phyloP scores from a whole-genome alignment of 352 stramenopile genomes.

The Blastocystis sp. region DNA sequence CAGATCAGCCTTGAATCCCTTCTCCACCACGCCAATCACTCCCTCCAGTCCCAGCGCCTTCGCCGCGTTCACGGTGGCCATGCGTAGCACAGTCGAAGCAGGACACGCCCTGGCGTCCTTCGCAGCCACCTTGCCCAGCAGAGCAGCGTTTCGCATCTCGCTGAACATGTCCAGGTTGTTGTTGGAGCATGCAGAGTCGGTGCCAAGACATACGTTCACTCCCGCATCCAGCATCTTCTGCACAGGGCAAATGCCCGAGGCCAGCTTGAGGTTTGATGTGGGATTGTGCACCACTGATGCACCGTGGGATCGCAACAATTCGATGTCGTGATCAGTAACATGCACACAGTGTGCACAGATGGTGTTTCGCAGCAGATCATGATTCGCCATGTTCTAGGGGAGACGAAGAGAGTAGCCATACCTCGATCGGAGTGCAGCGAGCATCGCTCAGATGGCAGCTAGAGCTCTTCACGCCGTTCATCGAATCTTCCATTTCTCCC shows the following conservation, averaged over 20 bases:
- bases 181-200: constrained; percentile 77
- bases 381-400: constrained; percentile 72
- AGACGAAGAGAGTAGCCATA: not conserved
- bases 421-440: constrained; percentile 70
- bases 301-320: constrained; percentile 68
- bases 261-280: constrained; percentile 81
- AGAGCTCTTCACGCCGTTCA: constrained; percentile 71
- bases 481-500: constrained; percentile 75
- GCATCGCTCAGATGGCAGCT: constrained; percentile 76
- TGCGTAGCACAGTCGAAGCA: constrained; percentile 68
- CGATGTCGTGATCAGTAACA: constrained; percentile 76
- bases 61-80: constrained; percentile 81
- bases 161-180: constrained; percentile 81
- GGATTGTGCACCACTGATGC: constrained; percentile 78
- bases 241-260: constrained; percentile 71
- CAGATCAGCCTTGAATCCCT: constrained; percentile 77
- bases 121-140: constrained; percentile 76
- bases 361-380: constrained; percentile 72
- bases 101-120: constrained; percentile 68
- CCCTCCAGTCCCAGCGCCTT: constrained; percentile 75
- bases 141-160: constrained; percentile 79
- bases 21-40: constrained; percentile 76
- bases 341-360: constrained; percentile 75
- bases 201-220: constrained; percentile 79
- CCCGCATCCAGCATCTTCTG: constrained; percentile 73